phyloP scores from a whole-genome alignment of 2,329 filamentous ascomycete genomes.

The Sporothrix phasma region DNA sequence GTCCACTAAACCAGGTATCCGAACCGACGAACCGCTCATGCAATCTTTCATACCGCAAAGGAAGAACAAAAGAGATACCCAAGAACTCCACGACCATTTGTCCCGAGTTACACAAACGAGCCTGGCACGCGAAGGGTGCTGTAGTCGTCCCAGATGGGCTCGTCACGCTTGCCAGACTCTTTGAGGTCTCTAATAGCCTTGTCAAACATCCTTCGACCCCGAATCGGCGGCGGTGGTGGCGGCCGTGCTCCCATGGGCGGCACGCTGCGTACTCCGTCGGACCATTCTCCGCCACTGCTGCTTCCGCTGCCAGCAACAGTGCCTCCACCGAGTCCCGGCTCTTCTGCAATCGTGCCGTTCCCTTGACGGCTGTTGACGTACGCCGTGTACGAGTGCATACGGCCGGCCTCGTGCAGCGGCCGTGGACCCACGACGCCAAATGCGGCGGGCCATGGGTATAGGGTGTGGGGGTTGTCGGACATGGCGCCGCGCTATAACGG shows the following conservation, averaged over 20 bases:
- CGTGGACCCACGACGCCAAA: slow-evolving; percentile 7
- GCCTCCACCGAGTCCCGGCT: not conserved
- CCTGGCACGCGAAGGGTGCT: slow-evolving; percentile 11
- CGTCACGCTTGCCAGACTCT: not conserved
- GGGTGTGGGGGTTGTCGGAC: too few species aligned
- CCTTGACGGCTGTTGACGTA: not conserved
- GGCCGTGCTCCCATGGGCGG: not conserved
- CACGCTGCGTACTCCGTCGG: not conserved
- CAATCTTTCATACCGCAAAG: not conserved
- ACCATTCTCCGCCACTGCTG: not conserved
- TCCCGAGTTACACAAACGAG: slow-evolving; percentile 4
- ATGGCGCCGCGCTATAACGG: not conserved
- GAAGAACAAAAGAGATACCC: not conserved
- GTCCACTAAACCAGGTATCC: not conserved
- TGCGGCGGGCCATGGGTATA: not conserved
- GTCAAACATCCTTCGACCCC: slow-evolving; percentile 16
- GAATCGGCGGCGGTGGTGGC: not conserved
- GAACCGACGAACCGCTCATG: not conserved
- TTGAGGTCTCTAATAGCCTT: slow-evolving; percentile 15
- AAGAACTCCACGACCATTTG: not conserved
- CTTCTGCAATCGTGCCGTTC: not conserved
- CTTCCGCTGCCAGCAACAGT: not conserved
- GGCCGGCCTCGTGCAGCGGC: not conserved
- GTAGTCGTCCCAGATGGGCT: slow-evolving; percentile 7
- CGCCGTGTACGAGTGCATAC: slow-evolving; percentile 5